Evolutionary conservation across 352 stramenopile species (phyloP).

Genomic region (Phytophthora kernoviae): DNA sequence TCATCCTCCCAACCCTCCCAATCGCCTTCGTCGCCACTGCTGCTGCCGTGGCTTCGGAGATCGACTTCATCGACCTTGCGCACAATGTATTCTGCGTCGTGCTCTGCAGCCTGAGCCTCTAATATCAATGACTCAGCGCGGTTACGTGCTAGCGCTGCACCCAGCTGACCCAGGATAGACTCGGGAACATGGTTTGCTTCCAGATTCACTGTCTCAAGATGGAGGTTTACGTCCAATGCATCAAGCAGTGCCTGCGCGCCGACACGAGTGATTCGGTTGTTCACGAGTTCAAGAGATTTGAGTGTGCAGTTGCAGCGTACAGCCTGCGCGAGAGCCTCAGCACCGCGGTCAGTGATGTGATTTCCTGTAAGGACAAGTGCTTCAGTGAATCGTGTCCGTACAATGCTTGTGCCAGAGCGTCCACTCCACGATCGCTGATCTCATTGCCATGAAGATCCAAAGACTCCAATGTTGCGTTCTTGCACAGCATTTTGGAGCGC

Average conservation of each 20-base stretch:
- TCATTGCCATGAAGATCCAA: constrained; percentile 74
- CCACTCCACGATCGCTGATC: constrained; percentile 64
- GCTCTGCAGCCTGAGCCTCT: constrained; percentile 50
- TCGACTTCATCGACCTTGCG: constrained; percentile 30
- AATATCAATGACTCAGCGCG: constrained; percentile 44
- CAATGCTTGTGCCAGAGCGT: constrained; percentile 66
- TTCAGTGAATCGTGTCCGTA: constrained; percentile 75
- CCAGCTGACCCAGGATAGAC: constrained; percentile 53
- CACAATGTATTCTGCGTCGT: constrained; percentile 46
- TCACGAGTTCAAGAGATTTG: constrained; percentile 60
- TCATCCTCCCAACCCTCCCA: constrained; percentile 18
- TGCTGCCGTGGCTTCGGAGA: constrained; percentile 22
- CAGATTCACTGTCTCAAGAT: constrained; percentile 66
- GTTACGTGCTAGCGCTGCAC: constrained; percentile 56
- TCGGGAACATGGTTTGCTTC: constrained; percentile 56
- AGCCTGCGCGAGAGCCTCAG: constrained; percentile 51
- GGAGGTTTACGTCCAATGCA: constrained; percentile 67
- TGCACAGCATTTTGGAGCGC: constrained; percentile 74
- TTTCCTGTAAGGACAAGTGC: constrained; percentile 66
- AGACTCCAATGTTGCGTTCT: constrained; percentile 69
- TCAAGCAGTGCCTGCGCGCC: constrained; percentile 58
- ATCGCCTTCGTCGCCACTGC: constrained; percentile 17
- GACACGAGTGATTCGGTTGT: constrained; percentile 59
- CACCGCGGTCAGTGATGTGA: constrained; percentile 62
- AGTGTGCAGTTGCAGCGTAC: constrained; percentile 69